These are phyloP conservation scores for Komagataella ulmi DNA, from an alignment of 805 yeast species.

Conservation along the genomic window DNA sequence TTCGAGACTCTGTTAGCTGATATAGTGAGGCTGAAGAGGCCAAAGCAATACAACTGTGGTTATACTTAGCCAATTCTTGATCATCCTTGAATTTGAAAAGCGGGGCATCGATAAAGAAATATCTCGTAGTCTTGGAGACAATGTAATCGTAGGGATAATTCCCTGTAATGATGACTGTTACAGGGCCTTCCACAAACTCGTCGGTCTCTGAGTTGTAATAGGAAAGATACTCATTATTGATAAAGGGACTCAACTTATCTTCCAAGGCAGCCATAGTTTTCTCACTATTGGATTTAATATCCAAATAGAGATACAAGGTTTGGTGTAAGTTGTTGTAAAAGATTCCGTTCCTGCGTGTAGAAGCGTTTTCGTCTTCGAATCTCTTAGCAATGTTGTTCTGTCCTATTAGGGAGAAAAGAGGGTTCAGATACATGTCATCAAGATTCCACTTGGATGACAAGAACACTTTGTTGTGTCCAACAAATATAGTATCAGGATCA, in stretches of 20 bases:
- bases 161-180: conserved; percentile 55
- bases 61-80: conserved; percentile 6
- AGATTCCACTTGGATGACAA: conserved; percentile 30
- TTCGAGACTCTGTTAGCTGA: conserved; percentile 8
- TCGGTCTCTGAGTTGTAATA: conserved; percentile 24
- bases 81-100: conserved; percentile 12
- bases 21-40: conserved; percentile 12
- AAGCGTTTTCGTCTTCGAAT: neutral
- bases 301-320: conserved; percentile 48
- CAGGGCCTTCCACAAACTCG: conserved; percentile 32
- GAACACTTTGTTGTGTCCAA: conserved; percentile 45
- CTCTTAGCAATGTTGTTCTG: conserved; percentile 23
- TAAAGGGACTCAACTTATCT: conserved; percentile 29
- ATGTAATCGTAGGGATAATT: conserved; percentile 35
- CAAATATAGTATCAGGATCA: conserved; percentile 24
- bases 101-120: conserved; percentile 43
- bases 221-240: conserved; percentile 35
- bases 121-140: conserved; percentile 11
- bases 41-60: conserved; percentile 10
- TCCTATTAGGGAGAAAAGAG: conserved; percentile 32
- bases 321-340: conserved; percentile 28
- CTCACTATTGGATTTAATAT: conserved; percentile 34
- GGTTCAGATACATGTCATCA: conserved; percentile 36
- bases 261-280: conserved; percentile 30
- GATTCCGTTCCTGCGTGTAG: conserved; percentile 17